Evolutionary conservation across 2,329 filamentous ascomycete species (phyloP).

Genomic region (Hymenotorrendiella dingleyae): DNA sequence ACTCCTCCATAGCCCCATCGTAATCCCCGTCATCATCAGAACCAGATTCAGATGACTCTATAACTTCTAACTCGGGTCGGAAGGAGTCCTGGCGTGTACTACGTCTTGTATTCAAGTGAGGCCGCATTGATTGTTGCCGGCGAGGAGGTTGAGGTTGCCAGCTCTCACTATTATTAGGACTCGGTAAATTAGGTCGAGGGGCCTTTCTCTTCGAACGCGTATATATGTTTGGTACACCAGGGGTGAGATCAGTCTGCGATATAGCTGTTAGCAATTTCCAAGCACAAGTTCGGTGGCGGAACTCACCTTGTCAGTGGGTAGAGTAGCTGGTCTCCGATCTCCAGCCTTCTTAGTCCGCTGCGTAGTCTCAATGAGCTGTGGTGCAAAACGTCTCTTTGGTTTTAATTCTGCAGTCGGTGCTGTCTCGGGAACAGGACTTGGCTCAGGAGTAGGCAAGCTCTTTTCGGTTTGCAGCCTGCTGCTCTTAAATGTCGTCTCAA

Average conservation of each 20-base stretch:
- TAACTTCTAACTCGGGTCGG: constrained; percentile 35
- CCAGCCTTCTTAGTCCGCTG: constrained; percentile 63
- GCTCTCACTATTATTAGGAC: too few species aligned
- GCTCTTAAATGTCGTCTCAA: constrained; percentile 65
- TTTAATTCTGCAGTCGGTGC: constrained; percentile 29
- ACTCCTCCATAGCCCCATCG: constrained; percentile 24
- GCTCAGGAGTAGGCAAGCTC: constrained; percentile 43
- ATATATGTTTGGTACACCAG: constrained; percentile 29
- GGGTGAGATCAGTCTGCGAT: constrained; percentile 26
- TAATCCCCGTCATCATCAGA: constrained; percentile 33
- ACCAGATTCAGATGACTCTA: constrained; percentile 33
- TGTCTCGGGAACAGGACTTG: constrained; percentile 40
- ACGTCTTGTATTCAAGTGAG: constrained; percentile 36
- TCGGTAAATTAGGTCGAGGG: constrained; percentile 18
- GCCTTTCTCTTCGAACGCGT: constrained; percentile 22
- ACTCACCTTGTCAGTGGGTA: constrained; percentile 59
- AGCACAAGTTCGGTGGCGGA: constrained; percentile 35
- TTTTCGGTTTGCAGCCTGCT: constrained; percentile 40
- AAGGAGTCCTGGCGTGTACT: constrained; percentile 36
- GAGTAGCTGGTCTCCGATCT: constrained; percentile 56
- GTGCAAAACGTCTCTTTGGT: constrained; percentile 54
- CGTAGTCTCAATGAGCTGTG: constrained; percentile 76
- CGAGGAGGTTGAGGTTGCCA: constrained; percentile 33
- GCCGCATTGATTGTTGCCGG: constrained; percentile 36
- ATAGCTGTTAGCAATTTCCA: constrained; percentile 8